Conservation (phyloP, 2,329 filamentous ascomycete species). For the Tothia fuscella region DNA sequence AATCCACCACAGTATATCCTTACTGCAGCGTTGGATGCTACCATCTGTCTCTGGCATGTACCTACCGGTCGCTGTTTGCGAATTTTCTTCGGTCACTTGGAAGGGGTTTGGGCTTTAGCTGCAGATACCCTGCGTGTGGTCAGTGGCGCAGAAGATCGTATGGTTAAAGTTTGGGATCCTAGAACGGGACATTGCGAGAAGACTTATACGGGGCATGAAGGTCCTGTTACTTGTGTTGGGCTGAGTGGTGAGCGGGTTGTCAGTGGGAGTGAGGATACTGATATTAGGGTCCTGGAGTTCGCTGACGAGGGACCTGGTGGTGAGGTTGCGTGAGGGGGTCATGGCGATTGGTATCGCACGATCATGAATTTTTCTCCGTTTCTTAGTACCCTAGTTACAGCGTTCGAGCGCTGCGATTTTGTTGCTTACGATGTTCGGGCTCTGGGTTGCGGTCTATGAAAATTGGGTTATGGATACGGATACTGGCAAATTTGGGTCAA, state of each 20-base stretch:
- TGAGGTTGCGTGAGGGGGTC: no score
- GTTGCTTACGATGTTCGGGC: no score
- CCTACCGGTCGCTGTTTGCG: constrained; percentile 69
- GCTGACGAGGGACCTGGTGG: not conserved
- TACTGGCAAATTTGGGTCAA: no score
- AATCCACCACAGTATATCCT: constrained; percentile 77
- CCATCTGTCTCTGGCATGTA: constrained; percentile 86
- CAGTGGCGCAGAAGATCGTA: constrained; percentile 81
- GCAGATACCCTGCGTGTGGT: constrained; percentile 83
- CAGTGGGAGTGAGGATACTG: constrained; percentile 86
- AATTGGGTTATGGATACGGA: no score
- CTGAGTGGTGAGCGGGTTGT: constrained; percentile 82
- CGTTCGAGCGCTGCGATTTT: no score
- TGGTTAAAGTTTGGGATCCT: constrained; percentile 94
- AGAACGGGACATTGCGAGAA: constrained; percentile 82
- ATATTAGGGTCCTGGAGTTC: constrained; percentile 54
- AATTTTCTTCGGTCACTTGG: constrained; percentile 92
- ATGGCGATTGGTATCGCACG: no score
- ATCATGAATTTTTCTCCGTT: no score
- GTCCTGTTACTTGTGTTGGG: constrained; percentile 85
- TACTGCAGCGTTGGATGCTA: constrained; percentile 81
- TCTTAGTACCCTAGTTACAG: no score
- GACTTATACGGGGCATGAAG: constrained; percentile 81
- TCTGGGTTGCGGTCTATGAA: no score
- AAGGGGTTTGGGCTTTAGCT: constrained; percentile 88